Evolutionary conservation across 352 stramenopile species (phyloP).

Genomic region (Pythium biforme): DNA sequence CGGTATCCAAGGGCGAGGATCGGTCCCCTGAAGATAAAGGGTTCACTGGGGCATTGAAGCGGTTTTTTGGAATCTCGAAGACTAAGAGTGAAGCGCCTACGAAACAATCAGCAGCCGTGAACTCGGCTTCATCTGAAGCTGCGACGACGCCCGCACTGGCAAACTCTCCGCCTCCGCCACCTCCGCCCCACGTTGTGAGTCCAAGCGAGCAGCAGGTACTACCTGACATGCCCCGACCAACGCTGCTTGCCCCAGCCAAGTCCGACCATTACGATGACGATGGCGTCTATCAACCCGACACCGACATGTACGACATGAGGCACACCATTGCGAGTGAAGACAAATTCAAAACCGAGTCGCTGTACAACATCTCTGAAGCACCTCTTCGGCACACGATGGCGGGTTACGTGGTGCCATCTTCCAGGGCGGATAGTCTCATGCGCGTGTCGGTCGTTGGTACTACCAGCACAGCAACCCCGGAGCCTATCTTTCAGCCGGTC

Average conservation of each 20-base stretch:
- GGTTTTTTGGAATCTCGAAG: constrained; percentile 59
- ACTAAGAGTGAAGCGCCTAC: constrained; percentile 1
- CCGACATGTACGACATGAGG: constrained; percentile 13
- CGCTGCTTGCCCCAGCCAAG: background rate
- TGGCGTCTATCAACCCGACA: background rate
- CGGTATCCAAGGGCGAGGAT: constrained; percentile 5
- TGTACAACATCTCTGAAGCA: background rate
- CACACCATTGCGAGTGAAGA: constrained; percentile 31
- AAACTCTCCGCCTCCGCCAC: background rate
- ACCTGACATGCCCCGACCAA: constrained; percentile 12
- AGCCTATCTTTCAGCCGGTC: background rate
- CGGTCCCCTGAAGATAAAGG: constrained; percentile 19
- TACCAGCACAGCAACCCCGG: background rate
- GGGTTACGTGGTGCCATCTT: constrained; percentile 20
- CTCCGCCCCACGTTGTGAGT: background rate
- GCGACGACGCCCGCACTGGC: background rate
- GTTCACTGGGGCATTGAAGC: constrained; percentile 57
- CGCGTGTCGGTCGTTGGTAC: constrained; percentile 6
- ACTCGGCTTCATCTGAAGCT: background rate
- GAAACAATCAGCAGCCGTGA: background rate
- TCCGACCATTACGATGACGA: constrained; percentile 9
- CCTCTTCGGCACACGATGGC: constrained; percentile 41
- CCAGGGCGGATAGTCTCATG: constrained; percentile 19
- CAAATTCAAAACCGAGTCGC: background rate
- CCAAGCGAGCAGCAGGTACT: background rate